phyloP scores from a whole-genome alignment of 2,329 filamentous ascomycete genomes.

The Epichloe festucae region DNA sequence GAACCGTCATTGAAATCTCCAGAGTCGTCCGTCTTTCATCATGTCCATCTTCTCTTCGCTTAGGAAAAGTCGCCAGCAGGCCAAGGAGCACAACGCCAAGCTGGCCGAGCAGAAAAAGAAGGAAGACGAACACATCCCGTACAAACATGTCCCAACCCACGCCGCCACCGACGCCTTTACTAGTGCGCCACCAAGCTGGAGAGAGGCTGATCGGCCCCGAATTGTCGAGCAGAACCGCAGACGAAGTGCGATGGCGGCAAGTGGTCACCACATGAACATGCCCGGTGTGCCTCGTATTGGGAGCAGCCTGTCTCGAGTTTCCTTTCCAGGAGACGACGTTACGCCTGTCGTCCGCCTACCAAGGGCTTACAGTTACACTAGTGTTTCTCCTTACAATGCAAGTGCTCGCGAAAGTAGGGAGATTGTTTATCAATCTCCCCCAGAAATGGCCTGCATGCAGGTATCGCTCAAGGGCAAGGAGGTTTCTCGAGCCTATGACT shows the following conservation, averaged over 20 bases:
- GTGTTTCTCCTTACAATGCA: conserved; percentile 18
- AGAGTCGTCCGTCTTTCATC: conserved; percentile 2
- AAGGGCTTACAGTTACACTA: conserved; percentile 30
- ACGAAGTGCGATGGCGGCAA: conserved; percentile 34
- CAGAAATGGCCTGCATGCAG: conserved; percentile 12
- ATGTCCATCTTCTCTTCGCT: conserved; percentile 48
- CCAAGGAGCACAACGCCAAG: conserved; percentile 40
- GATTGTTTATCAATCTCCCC: conserved; percentile 17
- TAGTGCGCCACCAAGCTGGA: conserved; percentile 39
- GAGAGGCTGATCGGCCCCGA: conserved; percentile 29
- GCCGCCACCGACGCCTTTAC: conserved; percentile 45
- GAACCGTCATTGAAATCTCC: not conserved
- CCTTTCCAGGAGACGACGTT: conserved; percentile 30
- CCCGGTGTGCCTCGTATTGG: conserved; percentile 30
- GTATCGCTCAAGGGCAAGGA: conserved; percentile 31
- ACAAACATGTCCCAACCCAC: conserved; percentile 49
- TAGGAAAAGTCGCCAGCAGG: conserved; percentile 37
- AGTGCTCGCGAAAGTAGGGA: conserved; percentile 17
- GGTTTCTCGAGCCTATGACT: conserved; percentile 21
- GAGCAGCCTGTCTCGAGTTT: conserved; percentile 33
- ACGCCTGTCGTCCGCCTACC: conserved; percentile 27
- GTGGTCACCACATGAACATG: conserved; percentile 24
- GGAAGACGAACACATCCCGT: conserved; percentile 27
- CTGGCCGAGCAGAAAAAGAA: conserved; percentile 32
- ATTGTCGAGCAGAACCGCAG: conserved; percentile 38